These are phyloP conservation scores for Fusarium torreyae DNA, from an alignment of 2,329 filamentous ascomycete genomes.

Conservation along the genomic window DNA sequence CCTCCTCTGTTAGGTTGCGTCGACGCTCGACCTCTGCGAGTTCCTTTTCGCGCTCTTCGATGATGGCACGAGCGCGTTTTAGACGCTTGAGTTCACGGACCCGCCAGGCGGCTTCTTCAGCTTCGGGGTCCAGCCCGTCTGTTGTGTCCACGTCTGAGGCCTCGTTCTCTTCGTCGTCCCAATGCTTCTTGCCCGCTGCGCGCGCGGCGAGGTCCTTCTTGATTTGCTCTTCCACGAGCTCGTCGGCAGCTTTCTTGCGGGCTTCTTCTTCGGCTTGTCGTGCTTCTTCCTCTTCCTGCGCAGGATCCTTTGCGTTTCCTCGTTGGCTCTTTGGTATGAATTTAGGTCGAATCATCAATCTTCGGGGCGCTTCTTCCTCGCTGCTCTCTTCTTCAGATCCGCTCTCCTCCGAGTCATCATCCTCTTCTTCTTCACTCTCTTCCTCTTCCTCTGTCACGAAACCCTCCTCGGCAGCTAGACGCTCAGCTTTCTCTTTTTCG, in stretches of 20 bases:
- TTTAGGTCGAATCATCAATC: constrained; percentile 74
- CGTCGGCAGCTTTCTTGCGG: constrained; percentile 79
- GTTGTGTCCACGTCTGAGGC: constrained; percentile 88
- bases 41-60: constrained; percentile 88
- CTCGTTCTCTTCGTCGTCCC: constrained; percentile 83
- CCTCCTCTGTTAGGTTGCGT: constrained; percentile 87
- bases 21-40: constrained; percentile 90
- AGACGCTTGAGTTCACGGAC: constrained; percentile 91
- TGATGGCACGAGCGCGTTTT: constrained; percentile 86
- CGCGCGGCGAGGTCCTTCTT: constrained; percentile 83
- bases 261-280: constrained; percentile 70
- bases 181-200: constrained; percentile 83
- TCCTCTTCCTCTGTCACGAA: constrained; percentile 73
- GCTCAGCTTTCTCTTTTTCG: constrained; percentile 66
- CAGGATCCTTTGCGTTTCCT: constrained; percentile 52
- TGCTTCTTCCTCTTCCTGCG: constrained; percentile 55
- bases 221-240: constrained; percentile 89
- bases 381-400: constrained; percentile 64
- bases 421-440: constrained; percentile 56
- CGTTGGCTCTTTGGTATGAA: constrained; percentile 74
- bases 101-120: constrained; percentile 94
- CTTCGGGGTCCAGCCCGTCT: constrained; percentile 87
- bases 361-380: constrained; percentile 71
- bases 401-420: constrained; percentile 58
- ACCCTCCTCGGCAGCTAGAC: constrained; percentile 70